Percentiles rank a stretch among this genome's conserved stretches.
phyloP scores from a whole-genome alignment of 2,329 filamentous ascomycete species.

The Talaromyces amestolkiae region DNA sequence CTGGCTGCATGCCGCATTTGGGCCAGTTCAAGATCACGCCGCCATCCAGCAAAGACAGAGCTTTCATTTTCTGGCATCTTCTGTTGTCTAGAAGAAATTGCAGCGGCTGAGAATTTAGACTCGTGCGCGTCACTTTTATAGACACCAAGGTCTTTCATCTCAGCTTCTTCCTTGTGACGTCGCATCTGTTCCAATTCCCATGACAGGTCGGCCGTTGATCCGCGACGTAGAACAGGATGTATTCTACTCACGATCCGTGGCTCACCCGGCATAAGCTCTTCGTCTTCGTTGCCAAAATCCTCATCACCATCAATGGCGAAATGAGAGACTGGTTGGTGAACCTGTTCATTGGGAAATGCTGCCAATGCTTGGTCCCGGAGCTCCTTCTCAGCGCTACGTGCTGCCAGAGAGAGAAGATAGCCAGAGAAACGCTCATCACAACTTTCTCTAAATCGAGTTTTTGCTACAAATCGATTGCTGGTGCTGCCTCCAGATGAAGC shows the following conservation, averaged over 20 bases:
- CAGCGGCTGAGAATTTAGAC: slow-evolving; percentile 33
- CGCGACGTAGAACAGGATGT: slow-evolving; percentile 37
- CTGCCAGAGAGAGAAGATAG: slow-evolving; percentile 75
- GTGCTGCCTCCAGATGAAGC: slow-evolving; percentile 32
- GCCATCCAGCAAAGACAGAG: slow-evolving; percentile 22
- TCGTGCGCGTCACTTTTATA: slow-evolving; percentile 33
- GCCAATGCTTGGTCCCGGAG: slow-evolving; percentile 63
- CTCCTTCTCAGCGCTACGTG: slow-evolving; percentile 74
- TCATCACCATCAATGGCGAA: slow-evolving; percentile 46
- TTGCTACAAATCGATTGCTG: slow-evolving; percentile 30
- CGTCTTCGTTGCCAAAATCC: slow-evolving; percentile 33
- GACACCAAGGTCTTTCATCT: slow-evolving; percentile 41
- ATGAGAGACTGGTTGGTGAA: slow-evolving; percentile 47
- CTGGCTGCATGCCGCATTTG: slow-evolving; percentile 59
- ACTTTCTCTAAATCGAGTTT: slow-evolving; percentile 48
- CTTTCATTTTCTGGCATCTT: slow-evolving; percentile 18
- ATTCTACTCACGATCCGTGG: slow-evolving; percentile 13
- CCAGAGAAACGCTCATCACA: slow-evolving; percentile 73
- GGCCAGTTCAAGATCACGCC: slow-evolving; percentile 37
- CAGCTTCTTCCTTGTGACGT: slow-evolving; percentile 66
- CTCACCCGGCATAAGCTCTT: slow-evolving; percentile 23
- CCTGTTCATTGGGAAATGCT: slow-evolving; percentile 50
- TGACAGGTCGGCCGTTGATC: slow-evolving; percentile 49
- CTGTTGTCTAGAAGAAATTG: slow-evolving; percentile 27
- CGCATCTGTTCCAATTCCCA: slow-evolving; percentile 83